Base-by-base conservation (phyloP, 1,284 basidiomycete genomes). In the Neonothopanus nambi region DNA sequence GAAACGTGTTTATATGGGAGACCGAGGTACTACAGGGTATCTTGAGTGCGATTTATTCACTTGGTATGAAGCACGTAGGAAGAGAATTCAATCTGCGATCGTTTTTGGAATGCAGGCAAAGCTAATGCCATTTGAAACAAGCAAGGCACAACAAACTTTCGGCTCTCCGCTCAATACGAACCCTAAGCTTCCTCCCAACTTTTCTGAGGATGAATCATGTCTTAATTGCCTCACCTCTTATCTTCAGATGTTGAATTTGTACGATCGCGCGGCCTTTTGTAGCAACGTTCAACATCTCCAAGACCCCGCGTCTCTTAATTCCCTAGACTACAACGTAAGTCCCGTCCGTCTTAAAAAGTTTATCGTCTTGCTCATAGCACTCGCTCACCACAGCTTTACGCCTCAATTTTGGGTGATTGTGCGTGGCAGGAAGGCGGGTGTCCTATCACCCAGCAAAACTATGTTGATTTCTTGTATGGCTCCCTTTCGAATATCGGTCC, bases 381-480 rank as follows among this genome's bases (percentile, higher is more conserved):
- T n/a, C n/a, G n/a, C n/a, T n/a, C 35, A 9, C n/a, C n/a, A 20
- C 7, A 18, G 17, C 8, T 40, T 12, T 40, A 18, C 21, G 13
- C 38, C 17, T 23, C 38, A 7, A 40, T 40, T n/a, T 3, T 40
- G 20, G 37, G 37, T 17, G 37, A 39, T 20, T 39, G 37, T 15
- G 37, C 37, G 7, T 39, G 13, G 6, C 37, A 39, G 37, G 37
- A 28, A 5, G 26, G 17, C 17, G 30, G 30, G 8, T 4, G 38
- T 4, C 2, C 38, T 23, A 40, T 40, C 9, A 40, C 38, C 4
- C 8, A 23, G 13, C 21, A 64, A 36, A 64, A 64, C 51, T 62
- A 59, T 36, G 55, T 62, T 45, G 62, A 64, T 47, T 59, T 60
- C 21, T 42, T 61, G 39, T 62, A 62, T 42, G 50, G 58, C 9